Conservation (phyloP, 129 eudicot genomes). For the Chrysanthemum makinoi region DNA sequence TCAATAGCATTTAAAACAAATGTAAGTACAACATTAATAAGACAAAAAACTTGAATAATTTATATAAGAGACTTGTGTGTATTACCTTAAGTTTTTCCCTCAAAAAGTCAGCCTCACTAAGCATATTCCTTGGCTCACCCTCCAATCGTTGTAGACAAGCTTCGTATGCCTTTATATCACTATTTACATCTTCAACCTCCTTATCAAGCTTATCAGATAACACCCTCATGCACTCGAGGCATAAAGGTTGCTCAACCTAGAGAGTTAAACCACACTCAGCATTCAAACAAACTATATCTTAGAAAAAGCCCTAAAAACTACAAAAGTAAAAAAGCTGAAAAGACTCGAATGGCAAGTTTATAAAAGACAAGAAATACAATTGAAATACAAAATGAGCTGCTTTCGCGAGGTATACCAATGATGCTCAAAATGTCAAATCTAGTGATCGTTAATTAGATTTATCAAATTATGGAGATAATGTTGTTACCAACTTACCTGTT, state of each 20-base stretch:
- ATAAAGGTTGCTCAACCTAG: constrained; percentile 92
- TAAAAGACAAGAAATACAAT: too few species aligned
- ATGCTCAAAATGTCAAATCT: too few species aligned
- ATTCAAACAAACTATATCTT: too few species aligned
- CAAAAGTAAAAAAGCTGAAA: too few species aligned
- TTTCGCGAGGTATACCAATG: too few species aligned
- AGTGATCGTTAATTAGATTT: too few species aligned
- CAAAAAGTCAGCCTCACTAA: constrained; percentile 80
- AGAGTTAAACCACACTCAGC: background rate
- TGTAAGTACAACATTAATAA: background rate
- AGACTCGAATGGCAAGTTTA: too few species aligned
- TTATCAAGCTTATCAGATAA: constrained; percentile 94
- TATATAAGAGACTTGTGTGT: background rate
- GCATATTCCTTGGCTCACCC: constrained; percentile 80
- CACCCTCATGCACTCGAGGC: constrained; percentile 98
- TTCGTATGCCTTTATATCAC: constrained; percentile 90
- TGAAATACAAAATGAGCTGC: too few species aligned
- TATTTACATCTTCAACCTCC: constrained; percentile 95
- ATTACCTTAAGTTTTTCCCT: constrained; percentile 85
- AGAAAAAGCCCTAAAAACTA: too few species aligned
- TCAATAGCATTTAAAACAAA: constrained; percentile 19
- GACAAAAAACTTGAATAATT: background rate
- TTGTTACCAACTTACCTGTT: too few species aligned
- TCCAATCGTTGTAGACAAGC: constrained; percentile 89
- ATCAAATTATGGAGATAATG: too few species aligned